A percentile compares a stretch with the other conserved stretches of the same genome.
phyloP scores from a whole-genome alignment of 1,139 yeast species.

The Hemisphaericaspora lyxosophila region DNA sequence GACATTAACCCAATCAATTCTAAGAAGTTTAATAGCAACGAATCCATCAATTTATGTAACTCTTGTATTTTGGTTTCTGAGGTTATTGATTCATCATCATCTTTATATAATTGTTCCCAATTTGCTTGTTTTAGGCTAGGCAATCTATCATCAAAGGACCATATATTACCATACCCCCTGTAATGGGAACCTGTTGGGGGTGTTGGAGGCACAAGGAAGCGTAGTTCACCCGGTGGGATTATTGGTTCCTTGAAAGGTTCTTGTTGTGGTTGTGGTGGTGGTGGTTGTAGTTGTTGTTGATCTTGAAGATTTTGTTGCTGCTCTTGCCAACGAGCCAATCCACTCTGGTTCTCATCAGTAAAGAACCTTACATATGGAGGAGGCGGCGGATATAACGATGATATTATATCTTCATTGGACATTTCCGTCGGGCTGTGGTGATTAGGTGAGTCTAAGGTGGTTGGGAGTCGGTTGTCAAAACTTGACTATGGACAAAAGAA shows the following conservation, averaged over 20 bases:
- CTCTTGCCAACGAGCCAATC: conserved; percentile 26
- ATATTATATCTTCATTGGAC: conserved; percentile 38
- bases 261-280: background rate
- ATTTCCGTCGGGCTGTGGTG: too few species aligned
- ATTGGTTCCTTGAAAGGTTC: background rate
- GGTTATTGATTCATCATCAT: conserved; percentile 44
- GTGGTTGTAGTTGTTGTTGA: background rate
- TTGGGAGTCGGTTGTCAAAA: too few species aligned
- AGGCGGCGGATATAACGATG: conserved; percentile 85
- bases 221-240: conserved; percentile 40
- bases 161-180: conserved; percentile 76
- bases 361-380: conserved; percentile 73
- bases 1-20: conserved; percentile 75
- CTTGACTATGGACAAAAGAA: too few species aligned
- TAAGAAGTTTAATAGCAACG: conserved; percentile 67
- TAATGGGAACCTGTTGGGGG: conserved; percentile 62
- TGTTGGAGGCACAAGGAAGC: conserved; percentile 63
- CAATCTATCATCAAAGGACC: conserved; percentile 74
- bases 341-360: conserved; percentile 57
- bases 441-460: too few species aligned
- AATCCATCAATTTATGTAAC: conserved; percentile 66
- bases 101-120: conserved; percentile 61
- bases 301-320: conserved; percentile 2
- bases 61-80: conserved; percentile 60
- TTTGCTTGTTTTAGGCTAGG: conserved; percentile 70